Percentiles rank a stretch among this genome's conserved stretches.
Conservation (phyloP, 768 basidiomycete genomes). For the Auricularia auricula-judae region DNA sequence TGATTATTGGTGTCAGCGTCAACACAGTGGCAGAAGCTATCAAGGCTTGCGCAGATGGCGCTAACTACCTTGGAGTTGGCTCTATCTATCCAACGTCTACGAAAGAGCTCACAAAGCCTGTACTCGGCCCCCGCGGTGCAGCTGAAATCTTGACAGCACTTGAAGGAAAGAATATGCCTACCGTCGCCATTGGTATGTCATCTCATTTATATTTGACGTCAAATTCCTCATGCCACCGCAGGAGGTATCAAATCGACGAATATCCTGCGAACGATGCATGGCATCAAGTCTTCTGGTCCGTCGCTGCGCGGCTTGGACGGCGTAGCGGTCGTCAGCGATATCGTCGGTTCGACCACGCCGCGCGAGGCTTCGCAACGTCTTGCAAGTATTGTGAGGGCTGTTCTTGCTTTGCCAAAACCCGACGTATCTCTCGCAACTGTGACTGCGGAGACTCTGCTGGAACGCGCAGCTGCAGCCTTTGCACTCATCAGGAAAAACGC, state of each 20-base stretch:
- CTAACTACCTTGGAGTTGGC: conserved; percentile 84
- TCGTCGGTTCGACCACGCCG: conserved; percentile 57
- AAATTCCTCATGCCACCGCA: conserved; percentile 17
- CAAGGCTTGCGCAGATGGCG: conserved; percentile 49
- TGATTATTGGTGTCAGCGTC: conserved; percentile 76
- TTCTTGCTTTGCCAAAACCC: conserved; percentile 14
- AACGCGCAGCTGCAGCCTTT: conserved; percentile 40
- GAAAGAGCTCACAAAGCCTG: conserved; percentile 54
- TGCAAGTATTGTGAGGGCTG: conserved; percentile 30
- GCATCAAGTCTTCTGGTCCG: conserved; percentile 37
- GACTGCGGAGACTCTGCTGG: conserved; percentile 24
- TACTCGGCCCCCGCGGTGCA: conserved; percentile 64
- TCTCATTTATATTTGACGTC: no score
- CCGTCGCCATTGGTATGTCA: conserved; percentile 74
- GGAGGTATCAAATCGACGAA: conserved; percentile 83
- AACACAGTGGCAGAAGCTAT: conserved; percentile 54
- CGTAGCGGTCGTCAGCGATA: conserved; percentile 82
- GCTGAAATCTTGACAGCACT: conserved; percentile 55
- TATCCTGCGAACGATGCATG: conserved; percentile 63
- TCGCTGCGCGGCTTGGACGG: conserved; percentile 59
- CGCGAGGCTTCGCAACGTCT: conserved; percentile 36
- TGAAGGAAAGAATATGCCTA: conserved; percentile 50
- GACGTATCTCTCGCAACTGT: conserved; percentile 12
- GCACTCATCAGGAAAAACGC: conserved; percentile 35
- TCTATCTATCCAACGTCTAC: conserved; percentile 73